These are phyloP conservation scores for Salix viminalis DNA, from an alignment of 345 rosid genomes.

Conservation along the genomic window DNA sequence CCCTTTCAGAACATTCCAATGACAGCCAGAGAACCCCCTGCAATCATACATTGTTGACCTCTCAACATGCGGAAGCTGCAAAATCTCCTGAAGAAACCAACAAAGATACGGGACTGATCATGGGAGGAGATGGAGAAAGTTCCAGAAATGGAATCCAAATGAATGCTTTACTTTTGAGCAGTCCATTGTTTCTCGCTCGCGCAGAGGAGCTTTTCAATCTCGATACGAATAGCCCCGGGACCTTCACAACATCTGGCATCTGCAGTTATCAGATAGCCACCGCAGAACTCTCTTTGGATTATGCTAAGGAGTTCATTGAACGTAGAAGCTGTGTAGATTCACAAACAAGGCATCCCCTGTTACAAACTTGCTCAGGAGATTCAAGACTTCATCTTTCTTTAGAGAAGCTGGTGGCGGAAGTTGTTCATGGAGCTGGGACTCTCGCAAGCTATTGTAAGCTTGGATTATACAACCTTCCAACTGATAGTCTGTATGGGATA, in stretches of 20 bases:
- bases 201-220: constrained; percentile 50
- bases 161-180: constrained; percentile 44
- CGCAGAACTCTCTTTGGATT: constrained; percentile 50
- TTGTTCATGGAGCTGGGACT: constrained; percentile 42
- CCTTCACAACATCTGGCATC: constrained; percentile 9
- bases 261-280: constrained; percentile 13
- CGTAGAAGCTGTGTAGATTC: constrained; percentile 46
- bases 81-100: constrained; percentile 12
- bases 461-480: constrained; percentile 18
- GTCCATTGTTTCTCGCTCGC: constrained; percentile 41
- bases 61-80: constrained; percentile 11
- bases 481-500: constrained; percentile 35
- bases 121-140: constrained; percentile 9
- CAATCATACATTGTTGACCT: constrained; percentile 12
- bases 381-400: constrained; percentile 31
- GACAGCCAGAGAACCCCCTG: constrained; percentile 28
- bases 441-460: constrained; percentile 39
- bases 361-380: constrained; percentile 12
- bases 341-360: constrained; percentile 20
- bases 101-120: background rate
- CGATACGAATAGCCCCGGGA: constrained; percentile 15
- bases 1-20: constrained; percentile 32
- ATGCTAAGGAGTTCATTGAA: constrained; percentile 55
- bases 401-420: constrained; percentile 55
- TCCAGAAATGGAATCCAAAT: constrained; percentile 18